Evolutionary conservation across 306 rosid genomes (phyloP), one percentile per base, ranked within the genome.

Genomic region (Senna siamea): DNA sequence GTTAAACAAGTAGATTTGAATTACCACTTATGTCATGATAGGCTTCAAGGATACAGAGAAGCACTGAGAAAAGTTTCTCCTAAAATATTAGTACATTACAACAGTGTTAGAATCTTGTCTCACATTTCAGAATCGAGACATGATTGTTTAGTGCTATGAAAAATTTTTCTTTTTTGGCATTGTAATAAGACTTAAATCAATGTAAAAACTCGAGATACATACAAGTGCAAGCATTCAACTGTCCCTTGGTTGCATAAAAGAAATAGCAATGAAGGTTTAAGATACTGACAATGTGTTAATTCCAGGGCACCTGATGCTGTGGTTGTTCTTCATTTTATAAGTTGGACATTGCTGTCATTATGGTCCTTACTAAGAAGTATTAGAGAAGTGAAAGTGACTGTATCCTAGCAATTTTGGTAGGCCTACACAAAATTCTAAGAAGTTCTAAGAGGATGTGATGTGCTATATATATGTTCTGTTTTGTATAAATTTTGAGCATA

Each of bases 401-500:
- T 18, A 76, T 57, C 11, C 55, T 2, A 32, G 67, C 46, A 69
- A 19, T 43, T 50, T 59, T 58, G 30, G 32, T 68, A 23, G 20
- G 35, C 68, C 18, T 18, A 30, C 17, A 11, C 40, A 35, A 11
- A 12, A n/a, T 34, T 60, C 12, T 51, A 35, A n/a, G 9, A 1
- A 53, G 20, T 68, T 20, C 34, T 9, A 66, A 54, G 46, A 22
- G 4, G 2, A 56, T 22, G 9, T 34, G 11, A 15, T 34, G 5
- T 54, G 52, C 56, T 38, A 1, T 17, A 54, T 30, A 28, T 30
- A 35, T 20, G 17, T 50, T 40, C 13, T 56, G 9, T 67, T 17
- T 57, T 50, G 30, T 23, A n/a, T 26, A 10, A 57, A 59, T 22
- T 70, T 62, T 43, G 54, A 60, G 37, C 52, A 52, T 38, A 60